These are phyloP conservation scores for Groenewaldozyma auringiensis DNA, from an alignment of 1,139 yeast genomes.

Conservation along the genomic window DNA sequence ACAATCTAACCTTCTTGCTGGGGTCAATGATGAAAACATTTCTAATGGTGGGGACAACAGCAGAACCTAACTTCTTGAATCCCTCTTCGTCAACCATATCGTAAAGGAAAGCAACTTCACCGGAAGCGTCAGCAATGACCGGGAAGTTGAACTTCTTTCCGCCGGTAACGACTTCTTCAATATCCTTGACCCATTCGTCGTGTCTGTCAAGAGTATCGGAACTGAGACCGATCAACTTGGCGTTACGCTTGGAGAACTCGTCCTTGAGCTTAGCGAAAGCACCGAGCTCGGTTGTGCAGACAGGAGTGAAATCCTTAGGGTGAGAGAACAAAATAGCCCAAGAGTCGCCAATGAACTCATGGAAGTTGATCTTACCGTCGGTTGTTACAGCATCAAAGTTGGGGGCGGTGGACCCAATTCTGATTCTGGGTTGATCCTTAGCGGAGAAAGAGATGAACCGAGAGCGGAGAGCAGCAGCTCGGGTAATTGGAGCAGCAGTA, in stretches of 20 bases:
- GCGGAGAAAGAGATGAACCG: conserved; percentile 18
- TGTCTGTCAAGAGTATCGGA: conserved; percentile 75
- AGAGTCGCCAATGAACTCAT: conserved; percentile 68
- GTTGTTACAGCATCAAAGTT: conserved; percentile 75
- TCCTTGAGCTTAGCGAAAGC: conserved; percentile 82
- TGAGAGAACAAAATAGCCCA: conserved; percentile 87
- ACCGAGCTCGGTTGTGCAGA: conserved; percentile 90
- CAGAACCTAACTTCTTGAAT: conserved; percentile 65
- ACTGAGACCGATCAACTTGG: conserved; percentile 78
- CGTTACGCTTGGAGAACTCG: conserved; percentile 71
- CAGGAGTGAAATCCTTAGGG: conserved; percentile 93
- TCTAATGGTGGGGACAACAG: conserved; percentile 69
- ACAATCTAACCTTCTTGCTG: conserved; percentile 70
- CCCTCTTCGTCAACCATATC: conserved; percentile 92
- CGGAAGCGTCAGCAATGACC: conserved; percentile 74
- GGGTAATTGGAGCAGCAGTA: conserved; percentile 3
- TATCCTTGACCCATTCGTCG: conserved; percentile 77
- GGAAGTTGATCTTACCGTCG: conserved; percentile 70
- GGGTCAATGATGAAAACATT: conserved; percentile 88
- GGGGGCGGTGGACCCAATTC: conserved; percentile 66
- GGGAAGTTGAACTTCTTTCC: conserved; percentile 74
- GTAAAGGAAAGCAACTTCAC: conserved; percentile 72
- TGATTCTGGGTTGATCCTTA: conserved; percentile 40
- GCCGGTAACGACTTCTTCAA: conserved; percentile 60
- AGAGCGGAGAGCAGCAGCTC: conserved; percentile 8